Conservation (phyloP, 345 rosid genomes). For the Euphorbia pulcherrima region DNA sequence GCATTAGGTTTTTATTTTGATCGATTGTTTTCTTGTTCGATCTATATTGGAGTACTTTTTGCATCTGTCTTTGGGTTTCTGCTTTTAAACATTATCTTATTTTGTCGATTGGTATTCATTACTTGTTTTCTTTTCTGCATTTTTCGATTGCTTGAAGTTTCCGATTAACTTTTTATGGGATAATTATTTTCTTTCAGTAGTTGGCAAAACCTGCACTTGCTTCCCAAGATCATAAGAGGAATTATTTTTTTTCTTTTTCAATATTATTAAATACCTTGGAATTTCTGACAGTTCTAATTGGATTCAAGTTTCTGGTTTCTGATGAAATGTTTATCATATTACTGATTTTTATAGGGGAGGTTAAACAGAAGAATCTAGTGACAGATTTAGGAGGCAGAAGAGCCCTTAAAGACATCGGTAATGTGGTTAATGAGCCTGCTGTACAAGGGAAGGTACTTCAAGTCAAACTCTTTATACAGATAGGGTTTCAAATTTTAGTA, state of each 20-base stretch:
- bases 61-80: too few relatives aligned
- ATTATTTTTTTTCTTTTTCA: too few relatives aligned
- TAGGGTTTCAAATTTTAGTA: neutral
- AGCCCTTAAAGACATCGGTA: constrained; percentile 77
- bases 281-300: too few relatives aligned
- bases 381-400: constrained; percentile 53
- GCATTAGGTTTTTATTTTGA: too few relatives aligned
- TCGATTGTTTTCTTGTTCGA: too few relatives aligned
- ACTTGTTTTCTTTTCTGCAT: neutral
- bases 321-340: neutral
- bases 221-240: too few relatives aligned
- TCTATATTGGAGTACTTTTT: too few relatives aligned
- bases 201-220: neutral
- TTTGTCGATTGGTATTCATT: too few relatives aligned
- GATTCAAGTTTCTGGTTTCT: neutral
- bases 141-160: neutral
- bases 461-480: neutral
- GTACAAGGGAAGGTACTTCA: constrained; percentile 46
- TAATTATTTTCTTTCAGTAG: neutral
- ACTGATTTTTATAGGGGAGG: constrained; percentile 30
- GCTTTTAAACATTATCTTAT: too few relatives aligned
- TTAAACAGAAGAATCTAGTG: constrained; percentile 40
- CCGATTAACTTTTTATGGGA: neutral
- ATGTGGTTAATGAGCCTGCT: constrained; percentile 45
- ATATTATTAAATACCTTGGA: too few relatives aligned